phyloP scores from a whole-genome alignment of 1,284 basidiomycete genomes.

The Cutaneotrichosporon spelunceum region DNA sequence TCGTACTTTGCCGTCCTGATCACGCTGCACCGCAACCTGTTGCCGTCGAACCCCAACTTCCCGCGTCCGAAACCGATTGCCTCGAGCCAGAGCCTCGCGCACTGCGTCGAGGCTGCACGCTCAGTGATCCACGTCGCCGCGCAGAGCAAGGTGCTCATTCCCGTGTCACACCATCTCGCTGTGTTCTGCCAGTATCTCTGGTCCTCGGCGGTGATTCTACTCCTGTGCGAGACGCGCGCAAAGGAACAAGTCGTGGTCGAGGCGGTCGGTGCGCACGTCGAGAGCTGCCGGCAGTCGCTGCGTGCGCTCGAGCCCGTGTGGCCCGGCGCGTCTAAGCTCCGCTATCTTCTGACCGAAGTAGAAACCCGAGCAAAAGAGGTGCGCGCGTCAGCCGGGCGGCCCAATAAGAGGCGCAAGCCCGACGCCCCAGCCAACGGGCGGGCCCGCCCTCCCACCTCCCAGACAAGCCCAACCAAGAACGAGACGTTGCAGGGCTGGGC shows the following conservation, averaged over 20 bases:
- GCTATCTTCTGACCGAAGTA: constrained; percentile 52
- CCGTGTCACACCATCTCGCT: constrained; percentile 80
- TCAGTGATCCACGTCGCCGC: constrained; percentile 70
- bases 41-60: constrained; percentile 53
- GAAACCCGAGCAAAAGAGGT: constrained; percentile 46
- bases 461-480: background rate
- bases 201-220: constrained; percentile 80
- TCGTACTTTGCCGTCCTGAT: constrained; percentile 85
- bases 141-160: constrained; percentile 77
- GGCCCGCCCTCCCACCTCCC: constrained; percentile 1
- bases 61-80: constrained; percentile 45
- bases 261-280: constrained; percentile 76
- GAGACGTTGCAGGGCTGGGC: background rate
- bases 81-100: constrained; percentile 43
- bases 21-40: constrained; percentile 81
- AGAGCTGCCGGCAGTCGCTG: constrained; percentile 66
- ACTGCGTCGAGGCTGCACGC: constrained; percentile 47
- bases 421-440: background rate
- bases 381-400: constrained; percentile 13
- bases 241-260: constrained; percentile 62
- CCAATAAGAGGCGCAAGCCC: constrained; percentile 34
- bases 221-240: constrained; percentile 82
- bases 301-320: constrained; percentile 80
- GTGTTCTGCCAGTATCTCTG: constrained; percentile 89
- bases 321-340: constrained; percentile 83